These are phyloP conservation scores for Paracoccidioides lutzii DNA, from an alignment of 2,329 filamentous ascomycete genomes.

Conservation along the genomic window DNA sequence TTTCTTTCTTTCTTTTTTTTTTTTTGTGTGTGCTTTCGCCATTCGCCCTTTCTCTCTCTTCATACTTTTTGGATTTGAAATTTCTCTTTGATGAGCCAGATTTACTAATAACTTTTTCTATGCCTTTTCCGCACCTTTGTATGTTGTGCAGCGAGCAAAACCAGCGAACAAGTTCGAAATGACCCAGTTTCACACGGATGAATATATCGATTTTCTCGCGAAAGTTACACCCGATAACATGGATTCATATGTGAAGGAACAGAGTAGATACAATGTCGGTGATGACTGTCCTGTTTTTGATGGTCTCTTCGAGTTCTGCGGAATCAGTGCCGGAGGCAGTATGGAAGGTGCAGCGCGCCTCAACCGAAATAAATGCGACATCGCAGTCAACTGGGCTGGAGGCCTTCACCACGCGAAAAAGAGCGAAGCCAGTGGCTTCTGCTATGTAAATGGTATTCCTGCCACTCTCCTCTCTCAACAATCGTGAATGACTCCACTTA, in stretches of 20 bases:
- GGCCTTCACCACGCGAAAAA: constrained; percentile 95
- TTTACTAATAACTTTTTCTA: constrained; percentile 14
- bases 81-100: not conserved
- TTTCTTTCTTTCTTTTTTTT: no score
- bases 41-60: constrained; percentile 13
- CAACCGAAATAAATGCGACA: constrained; percentile 55
- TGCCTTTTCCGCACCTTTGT: constrained; percentile 14
- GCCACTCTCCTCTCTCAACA: not conserved
- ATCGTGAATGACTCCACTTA: not conserved
- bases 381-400: constrained; percentile 76
- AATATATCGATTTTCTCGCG: constrained; percentile 59
- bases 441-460: constrained; percentile 71
- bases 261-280: constrained; percentile 63
- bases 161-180: constrained; percentile 59
- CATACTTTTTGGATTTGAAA: no score
- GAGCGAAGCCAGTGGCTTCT: constrained; percentile 88
- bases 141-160: constrained; percentile 54
- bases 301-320: constrained; percentile 57
- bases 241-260: constrained; percentile 82
- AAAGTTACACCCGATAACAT: constrained; percentile 98
- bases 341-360: constrained; percentile 59
- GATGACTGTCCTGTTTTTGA: constrained; percentile 55
- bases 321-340: constrained; percentile 55
- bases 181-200: constrained; percentile 61
- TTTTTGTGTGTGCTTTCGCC: constrained; percentile 1